Base-by-base conservation (phyloP, 305 asterid genomes). In the Solanum chacoense region DNA sequence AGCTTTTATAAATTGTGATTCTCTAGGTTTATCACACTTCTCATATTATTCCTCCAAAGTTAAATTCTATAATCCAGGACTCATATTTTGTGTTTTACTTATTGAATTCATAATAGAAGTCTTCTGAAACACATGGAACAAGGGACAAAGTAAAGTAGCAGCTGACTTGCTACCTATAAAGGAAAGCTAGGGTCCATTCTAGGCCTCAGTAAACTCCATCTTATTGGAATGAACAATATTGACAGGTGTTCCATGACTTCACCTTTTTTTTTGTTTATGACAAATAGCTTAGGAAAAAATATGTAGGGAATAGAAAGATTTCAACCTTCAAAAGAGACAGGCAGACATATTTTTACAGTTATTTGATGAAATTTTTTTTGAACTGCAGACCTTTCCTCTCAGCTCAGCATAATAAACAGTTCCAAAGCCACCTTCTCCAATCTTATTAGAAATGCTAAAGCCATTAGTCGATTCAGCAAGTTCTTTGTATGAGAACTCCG, bases 361-460 rank as follows among this genome's bases (percentile, higher is more conserved):
- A 13, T 65, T 10, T 38, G 35, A 24, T 36, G 35, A 7, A 38
- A 38, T 12, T 12, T 4, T 12, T 42, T 42, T 13, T 55, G 24
- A 38, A 78, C 55, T n/a, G 13, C 97, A 88, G 89, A 95, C 96
- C 95, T 96, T 98, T 90, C 98, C 98, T 92, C 98, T 94, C 90
- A 95, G 98, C 95, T 95, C 99, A 35, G 98, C 99, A 84, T 94
- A 94, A 92, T 95, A 96, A 91, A 96, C 98, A 71, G 98, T 91
- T 37, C 98, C 98, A 91, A 96, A 95, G 78, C 99, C 98, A 89
- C 98, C 98, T 93, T 95, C 91, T 88, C 99, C 99, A 85, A 96
- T 95, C 96, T 95, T 96, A 89, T 94, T 93, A 80, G 98, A 95
- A 90, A 95, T 88, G 92, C 94, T 95, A 94, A 96, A 96, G 90